A percentile compares a stretch with the other conserved stretches of the same genome.
Conservation (phyloP, 2,329 filamentous ascomycete genomes). For the Aspergillus novoparasiticus region DNA sequence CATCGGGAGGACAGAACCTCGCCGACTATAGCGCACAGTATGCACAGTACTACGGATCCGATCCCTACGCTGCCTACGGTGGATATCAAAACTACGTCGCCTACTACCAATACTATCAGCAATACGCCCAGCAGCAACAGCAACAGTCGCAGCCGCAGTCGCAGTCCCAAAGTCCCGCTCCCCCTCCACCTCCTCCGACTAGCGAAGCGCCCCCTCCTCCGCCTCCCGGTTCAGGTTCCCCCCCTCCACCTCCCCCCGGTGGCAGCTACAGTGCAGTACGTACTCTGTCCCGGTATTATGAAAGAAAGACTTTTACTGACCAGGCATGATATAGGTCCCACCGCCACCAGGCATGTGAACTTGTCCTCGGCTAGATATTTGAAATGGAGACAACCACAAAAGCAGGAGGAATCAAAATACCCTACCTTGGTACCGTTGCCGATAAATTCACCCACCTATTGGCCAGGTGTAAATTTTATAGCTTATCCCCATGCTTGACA, state of each 20-base stretch:
- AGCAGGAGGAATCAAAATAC: not conserved
- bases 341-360: slow-evolving; percentile 24
- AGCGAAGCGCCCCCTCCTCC: slow-evolving; percentile 60
- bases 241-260: slow-evolving; percentile 61
- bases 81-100: slow-evolving; percentile 74
- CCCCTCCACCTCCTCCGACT: slow-evolving; percentile 60
- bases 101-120: slow-evolving; percentile 71
- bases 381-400: not conserved
- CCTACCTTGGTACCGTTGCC: not conserved
- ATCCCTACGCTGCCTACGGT: slow-evolving; percentile 89
- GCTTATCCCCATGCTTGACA: not conserved
- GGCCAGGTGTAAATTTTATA: not conserved
- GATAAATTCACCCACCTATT: not conserved
- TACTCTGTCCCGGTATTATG: not conserved
- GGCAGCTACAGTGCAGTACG: slow-evolving; percentile 65
- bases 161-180: slow-evolving; percentile 45
- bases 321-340: slow-evolving; percentile 15
- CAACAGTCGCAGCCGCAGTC: slow-evolving; percentile 41
- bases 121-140: slow-evolving; percentile 56
- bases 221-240: slow-evolving; percentile 62
- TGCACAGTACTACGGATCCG: slow-evolving; percentile 75
- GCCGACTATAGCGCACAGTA: slow-evolving; percentile 80
- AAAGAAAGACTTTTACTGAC: not conserved
- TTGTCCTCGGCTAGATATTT: not conserved
- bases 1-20: slow-evolving; percentile 33